Evolutionary conservation across 1,139 yeast genomes (phyloP).

Genomic region (Yamadazyma triangularis): DNA sequence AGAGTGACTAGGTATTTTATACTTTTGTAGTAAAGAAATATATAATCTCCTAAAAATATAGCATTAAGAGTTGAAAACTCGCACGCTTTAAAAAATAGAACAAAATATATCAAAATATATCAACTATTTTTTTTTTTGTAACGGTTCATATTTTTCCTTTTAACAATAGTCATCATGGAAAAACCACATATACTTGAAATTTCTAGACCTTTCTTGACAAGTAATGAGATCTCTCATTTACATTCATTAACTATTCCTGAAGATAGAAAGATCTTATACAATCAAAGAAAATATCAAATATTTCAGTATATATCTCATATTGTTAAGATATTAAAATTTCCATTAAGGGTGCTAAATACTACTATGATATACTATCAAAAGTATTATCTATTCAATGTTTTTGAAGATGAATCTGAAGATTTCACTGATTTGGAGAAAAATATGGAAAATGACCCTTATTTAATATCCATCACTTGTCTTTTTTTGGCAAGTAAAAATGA

Average conservation of each 20-base stretch:
- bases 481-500: conserved; percentile 80
- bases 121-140: too few species aligned
- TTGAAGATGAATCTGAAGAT: conserved; percentile 33
- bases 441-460: conserved; percentile 38
- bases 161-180: conserved; percentile 6
- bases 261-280: conserved; percentile 40
- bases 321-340: conserved; percentile 54
- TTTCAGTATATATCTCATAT: conserved; percentile 53
- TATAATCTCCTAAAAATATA: too few species aligned
- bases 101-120: too few species aligned
- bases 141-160: neutral
- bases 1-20: too few species aligned
- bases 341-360: conserved; percentile 61
- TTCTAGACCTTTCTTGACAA: conserved; percentile 62
- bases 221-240: conserved; percentile 49
- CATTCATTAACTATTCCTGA: conserved; percentile 53
- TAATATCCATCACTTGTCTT: conserved; percentile 69
- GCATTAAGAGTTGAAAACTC: too few species aligned
- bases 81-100: too few species aligned
- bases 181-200: conserved; percentile 36
- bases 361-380: conserved; percentile 72
- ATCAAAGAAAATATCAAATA: conserved; percentile 49
- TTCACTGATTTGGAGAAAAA: conserved; percentile 17
- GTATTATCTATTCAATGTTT: conserved; percentile 59
- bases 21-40: too few species aligned